phyloP scores from a whole-genome alignment of 2,329 filamentous ascomycete species.

The Monosporascus ibericus region DNA sequence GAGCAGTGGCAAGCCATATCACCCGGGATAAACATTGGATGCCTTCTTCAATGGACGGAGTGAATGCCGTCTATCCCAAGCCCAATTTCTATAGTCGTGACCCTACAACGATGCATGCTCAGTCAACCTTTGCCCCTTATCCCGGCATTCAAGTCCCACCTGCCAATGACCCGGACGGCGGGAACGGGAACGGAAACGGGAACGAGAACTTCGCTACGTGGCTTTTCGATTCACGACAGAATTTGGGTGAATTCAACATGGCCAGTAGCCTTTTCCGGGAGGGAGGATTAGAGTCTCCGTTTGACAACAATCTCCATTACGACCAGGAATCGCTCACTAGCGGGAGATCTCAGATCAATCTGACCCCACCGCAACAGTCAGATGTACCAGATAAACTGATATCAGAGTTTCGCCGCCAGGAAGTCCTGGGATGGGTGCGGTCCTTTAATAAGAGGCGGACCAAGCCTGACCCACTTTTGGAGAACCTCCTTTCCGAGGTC shows the following conservation, averaged over 20 bases:
- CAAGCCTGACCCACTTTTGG: conserved; percentile 27
- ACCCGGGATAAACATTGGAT: conserved; percentile 22
- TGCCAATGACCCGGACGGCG: conserved; percentile 25
- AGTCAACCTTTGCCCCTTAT: conserved; percentile 29
- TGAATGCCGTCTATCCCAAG: conserved; percentile 32
- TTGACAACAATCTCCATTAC: conserved; percentile 45
- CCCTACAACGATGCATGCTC: conserved; percentile 21
- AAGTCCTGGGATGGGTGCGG: conserved; percentile 38
- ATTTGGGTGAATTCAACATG: conserved; percentile 36
- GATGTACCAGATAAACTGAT: conserved; percentile 38
- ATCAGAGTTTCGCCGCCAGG: conserved; percentile 37
- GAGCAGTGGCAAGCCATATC: conserved; percentile 16
- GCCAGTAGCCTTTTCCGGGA: conserved; percentile 41
- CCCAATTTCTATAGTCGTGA: conserved; percentile 28
- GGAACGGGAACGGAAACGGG: conserved; percentile 18
- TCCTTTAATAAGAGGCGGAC: conserved; percentile 38
- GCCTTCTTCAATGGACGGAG: conserved; percentile 27
- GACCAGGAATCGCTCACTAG: conserved; percentile 45
- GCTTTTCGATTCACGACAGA: conserved; percentile 42
- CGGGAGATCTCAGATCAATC: conserved; percentile 36
- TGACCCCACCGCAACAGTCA: conserved; percentile 33
- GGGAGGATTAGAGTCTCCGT: conserved; percentile 43
- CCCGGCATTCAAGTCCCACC: conserved; percentile 25
- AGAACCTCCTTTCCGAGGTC: conserved; percentile 30
- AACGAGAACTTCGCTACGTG: conserved; percentile 40